Conservation (phyloP, 2,329 filamentous ascomycete species). For the Westerdykella sp. region DNA sequence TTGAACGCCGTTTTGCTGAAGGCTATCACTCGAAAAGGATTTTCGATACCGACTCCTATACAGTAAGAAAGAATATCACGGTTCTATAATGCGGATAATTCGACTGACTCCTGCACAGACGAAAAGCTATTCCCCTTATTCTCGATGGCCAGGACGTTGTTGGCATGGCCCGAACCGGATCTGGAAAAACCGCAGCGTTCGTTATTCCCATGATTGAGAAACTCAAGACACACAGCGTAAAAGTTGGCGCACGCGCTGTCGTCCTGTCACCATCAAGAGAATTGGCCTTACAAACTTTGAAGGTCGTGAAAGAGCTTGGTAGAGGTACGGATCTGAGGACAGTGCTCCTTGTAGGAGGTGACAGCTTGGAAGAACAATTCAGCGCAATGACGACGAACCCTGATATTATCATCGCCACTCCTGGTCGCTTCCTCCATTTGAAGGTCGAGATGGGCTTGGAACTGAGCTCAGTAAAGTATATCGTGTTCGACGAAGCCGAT, state of each 20-base stretch:
- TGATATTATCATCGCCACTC: slow-evolving; percentile 95
- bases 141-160: slow-evolving; percentile 92
- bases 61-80: slow-evolving; percentile 47
- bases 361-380: slow-evolving; percentile 94
- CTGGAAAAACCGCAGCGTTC: slow-evolving; percentile 96
- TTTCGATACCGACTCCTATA: slow-evolving; percentile 92
- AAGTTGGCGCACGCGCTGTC: slow-evolving; percentile 77
- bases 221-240: slow-evolving; percentile 78
- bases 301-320: slow-evolving; percentile 92
- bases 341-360: slow-evolving; percentile 88
- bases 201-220: slow-evolving; percentile 98
- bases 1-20: slow-evolving; percentile 78
- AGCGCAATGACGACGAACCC: slow-evolving; percentile 87
- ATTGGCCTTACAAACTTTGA: slow-evolving; percentile 86
- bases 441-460: slow-evolving; percentile 95
- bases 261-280: slow-evolving; percentile 91
- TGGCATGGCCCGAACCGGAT: slow-evolving; percentile 97
- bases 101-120: slow-evolving; percentile 85
- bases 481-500: slow-evolving; percentile 97
- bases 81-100: background rate
- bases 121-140: slow-evolving; percentile 90
- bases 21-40: slow-evolving; percentile 88
- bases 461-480: slow-evolving; percentile 83
- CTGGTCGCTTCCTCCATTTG: slow-evolving; percentile 90
- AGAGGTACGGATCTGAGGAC: slow-evolving; percentile 84